Conservation (phyloP, 768 basidiomycete species). For the Boletellus ananiceps region DNA sequence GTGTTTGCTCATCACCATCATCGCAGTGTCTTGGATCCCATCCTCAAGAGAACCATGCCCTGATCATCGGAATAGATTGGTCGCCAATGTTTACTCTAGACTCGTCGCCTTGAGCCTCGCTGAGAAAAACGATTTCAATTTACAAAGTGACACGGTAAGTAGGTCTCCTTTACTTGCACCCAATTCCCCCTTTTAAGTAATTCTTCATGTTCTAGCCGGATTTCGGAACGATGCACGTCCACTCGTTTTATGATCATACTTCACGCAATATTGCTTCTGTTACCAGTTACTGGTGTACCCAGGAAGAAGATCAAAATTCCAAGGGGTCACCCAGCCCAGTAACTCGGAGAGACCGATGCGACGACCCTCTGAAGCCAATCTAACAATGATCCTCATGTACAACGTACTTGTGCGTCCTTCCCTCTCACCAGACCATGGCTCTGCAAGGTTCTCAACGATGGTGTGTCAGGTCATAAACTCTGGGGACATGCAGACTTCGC, state of each 20-base stretch:
- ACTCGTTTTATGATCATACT: not conserved
- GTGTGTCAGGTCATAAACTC: too few species aligned
- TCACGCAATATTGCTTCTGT: not conserved
- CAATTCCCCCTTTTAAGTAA: too few species aligned
- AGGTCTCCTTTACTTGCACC: constrained; percentile 1
- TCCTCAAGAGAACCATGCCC: constrained; percentile 35
- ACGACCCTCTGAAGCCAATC: constrained; percentile 57
- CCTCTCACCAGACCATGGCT: too few species aligned
- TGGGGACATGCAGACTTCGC: too few species aligned
- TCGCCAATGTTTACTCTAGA: constrained; percentile 21
- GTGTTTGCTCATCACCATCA: constrained; percentile 49
- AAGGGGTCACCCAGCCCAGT: constrained; percentile 38
- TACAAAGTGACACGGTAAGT: constrained; percentile 37
- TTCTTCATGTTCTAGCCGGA: constrained; percentile 35
- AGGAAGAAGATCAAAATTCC: constrained; percentile 37
- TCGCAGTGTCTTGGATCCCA: constrained; percentile 42
- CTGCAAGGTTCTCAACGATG: too few species aligned
- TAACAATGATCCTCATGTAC: constrained; percentile 44
- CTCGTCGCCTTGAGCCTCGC: constrained; percentile 47
- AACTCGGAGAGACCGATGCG: not conserved
- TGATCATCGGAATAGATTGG: not conserved
- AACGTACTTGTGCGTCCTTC: too few species aligned
- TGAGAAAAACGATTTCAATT: constrained; percentile 38
- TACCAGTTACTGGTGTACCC: constrained; percentile 44
- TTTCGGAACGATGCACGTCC: constrained; percentile 55